phyloP scores from a whole-genome alignment of 2,329 filamentous ascomycete species.

The Penicillium sp. region DNA sequence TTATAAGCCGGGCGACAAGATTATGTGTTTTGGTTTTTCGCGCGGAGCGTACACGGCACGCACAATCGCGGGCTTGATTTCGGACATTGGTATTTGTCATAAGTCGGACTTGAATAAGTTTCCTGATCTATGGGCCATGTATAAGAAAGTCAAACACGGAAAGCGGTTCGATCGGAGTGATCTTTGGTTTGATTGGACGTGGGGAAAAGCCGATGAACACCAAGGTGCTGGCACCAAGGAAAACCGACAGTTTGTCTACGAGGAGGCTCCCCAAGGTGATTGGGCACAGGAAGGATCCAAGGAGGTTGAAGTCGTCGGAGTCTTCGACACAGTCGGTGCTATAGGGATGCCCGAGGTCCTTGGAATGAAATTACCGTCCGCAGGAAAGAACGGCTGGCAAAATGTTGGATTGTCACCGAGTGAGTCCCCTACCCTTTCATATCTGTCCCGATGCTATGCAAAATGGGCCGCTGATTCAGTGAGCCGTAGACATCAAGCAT shows the following conservation, averaged over 20 bases:
- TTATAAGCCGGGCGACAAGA: slow-evolving; percentile 20
- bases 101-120: slow-evolving; percentile 20
- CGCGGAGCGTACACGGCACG: slow-evolving; percentile 22
- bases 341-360: slow-evolving; percentile 33
- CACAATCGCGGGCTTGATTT: slow-evolving; percentile 22
- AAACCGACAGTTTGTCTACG: slow-evolving; percentile 9
- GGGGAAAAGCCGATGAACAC: slow-evolving; percentile 21
- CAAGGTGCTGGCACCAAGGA: slow-evolving; percentile 16
- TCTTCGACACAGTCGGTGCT: slow-evolving; percentile 35
- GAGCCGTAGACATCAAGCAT: slow-evolving; percentile 29
- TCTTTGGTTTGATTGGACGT: slow-evolving; percentile 23
- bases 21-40: slow-evolving; percentile 26
- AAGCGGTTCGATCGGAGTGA: slow-evolving; percentile 23
- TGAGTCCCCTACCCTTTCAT: slow-evolving; percentile 1
- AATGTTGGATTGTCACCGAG: slow-evolving; percentile 21
- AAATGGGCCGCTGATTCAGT: neutral
- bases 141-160: slow-evolving; percentile 15
- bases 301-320: slow-evolving; percentile 33
- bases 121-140: slow-evolving; percentile 20
- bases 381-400: slow-evolving; percentile 8
- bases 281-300: slow-evolving; percentile 17
- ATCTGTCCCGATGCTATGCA: neutral
- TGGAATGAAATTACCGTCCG: slow-evolving; percentile 17
- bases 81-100: slow-evolving; percentile 20
- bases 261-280: slow-evolving; percentile 7